Evolutionary conservation across 2,329 filamentous ascomycete species (phyloP), one percentile per base, ranked within the genome.

Genomic region (Zymoseptoria brevis): DNA sequence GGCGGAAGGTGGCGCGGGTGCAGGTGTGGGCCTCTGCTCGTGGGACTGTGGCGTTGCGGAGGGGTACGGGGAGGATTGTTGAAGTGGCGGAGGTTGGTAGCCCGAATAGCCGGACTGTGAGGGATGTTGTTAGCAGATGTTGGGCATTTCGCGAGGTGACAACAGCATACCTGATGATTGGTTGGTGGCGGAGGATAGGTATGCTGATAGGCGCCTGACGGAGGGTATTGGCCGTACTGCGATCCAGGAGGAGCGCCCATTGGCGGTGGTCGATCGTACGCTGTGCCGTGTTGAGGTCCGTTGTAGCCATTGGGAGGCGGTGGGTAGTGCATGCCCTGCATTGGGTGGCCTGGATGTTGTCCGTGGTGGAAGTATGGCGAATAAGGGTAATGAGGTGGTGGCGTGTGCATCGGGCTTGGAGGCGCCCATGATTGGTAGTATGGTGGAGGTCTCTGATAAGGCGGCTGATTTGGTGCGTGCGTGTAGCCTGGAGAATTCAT

Each of bases 401-500:
- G 75, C 49, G 73, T 75, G 66, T 69, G 74, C 71, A 71, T 78
- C 63, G 66, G 75, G 68, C 63, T 76, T 56, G 74, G 77, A 64
- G 73, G 78, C 50, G 71, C 74, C 69, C 69, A 76, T 70, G 74
- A 72, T 56, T 73, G 69, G 11, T 50, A 61, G 52, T 74, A 74
- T 13, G 60, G 63, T 69, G 74, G 66, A 74, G 76, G 71, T 57
- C 76, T 68, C 62, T 75, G 66, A 62, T 73, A 73, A 63, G 74
- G 71, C 49, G 67, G 75, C 60, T 83, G 74, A 45, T 75, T 77
- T 59, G 80, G 78, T 54, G 79, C 74, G 26, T 81, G 76, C 6
- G 80, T 75, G 69, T 83, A 85, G 16, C 81, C 79, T 8, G 81
- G 82, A 21, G 79, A 79, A 30, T 78, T 75, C 82, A 86, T 85